These are phyloP conservation scores for Iris pallida DNA, from an alignment of 116 monocot genomes.

Conservation along the genomic window DNA sequence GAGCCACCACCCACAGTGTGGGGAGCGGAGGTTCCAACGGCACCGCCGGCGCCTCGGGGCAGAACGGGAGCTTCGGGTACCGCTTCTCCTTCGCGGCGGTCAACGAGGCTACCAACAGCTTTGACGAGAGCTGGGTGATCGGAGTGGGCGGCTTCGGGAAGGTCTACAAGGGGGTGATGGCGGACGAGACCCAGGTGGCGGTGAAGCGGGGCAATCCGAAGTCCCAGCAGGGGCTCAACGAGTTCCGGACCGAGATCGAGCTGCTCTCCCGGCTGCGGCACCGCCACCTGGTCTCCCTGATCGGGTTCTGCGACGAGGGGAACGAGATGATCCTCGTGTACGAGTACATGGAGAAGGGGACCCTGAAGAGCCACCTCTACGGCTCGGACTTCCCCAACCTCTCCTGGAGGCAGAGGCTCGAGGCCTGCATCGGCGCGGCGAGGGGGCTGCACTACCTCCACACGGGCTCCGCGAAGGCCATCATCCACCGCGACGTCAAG, in stretches of 20 bases:
- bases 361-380: constrained; percentile 59
- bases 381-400: constrained; percentile 40
- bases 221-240: constrained; percentile 55
- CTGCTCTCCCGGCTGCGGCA: constrained; percentile 52
- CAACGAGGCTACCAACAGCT: constrained; percentile 54
- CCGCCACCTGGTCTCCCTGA: constrained; percentile 60
- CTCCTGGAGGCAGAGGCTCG: constrained; percentile 51
- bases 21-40: constrained; percentile 28
- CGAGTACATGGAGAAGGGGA: constrained; percentile 65
- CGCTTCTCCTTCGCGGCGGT: constrained; percentile 38
- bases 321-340: constrained; percentile 72
- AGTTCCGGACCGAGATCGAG: constrained; percentile 59
- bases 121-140: constrained; percentile 54
- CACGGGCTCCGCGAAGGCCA: constrained; percentile 43
- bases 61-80: constrained; percentile 29
- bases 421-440: constrained; percentile 57
- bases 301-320: constrained; percentile 54
- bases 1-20: constrained; percentile 29
- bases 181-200: constrained; percentile 46
- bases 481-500: constrained; percentile 68
- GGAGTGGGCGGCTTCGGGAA: constrained; percentile 68
- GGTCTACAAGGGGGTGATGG: constrained; percentile 52
- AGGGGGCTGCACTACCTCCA: constrained; percentile 67
- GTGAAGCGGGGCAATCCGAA: constrained; percentile 50
- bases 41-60: constrained; percentile 23